Evolutionary conservation across 2,329 filamentous ascomycete species (phyloP), one percentile per base, ranked within the genome.

Genomic region (Dactylellina leptospora): DNA sequence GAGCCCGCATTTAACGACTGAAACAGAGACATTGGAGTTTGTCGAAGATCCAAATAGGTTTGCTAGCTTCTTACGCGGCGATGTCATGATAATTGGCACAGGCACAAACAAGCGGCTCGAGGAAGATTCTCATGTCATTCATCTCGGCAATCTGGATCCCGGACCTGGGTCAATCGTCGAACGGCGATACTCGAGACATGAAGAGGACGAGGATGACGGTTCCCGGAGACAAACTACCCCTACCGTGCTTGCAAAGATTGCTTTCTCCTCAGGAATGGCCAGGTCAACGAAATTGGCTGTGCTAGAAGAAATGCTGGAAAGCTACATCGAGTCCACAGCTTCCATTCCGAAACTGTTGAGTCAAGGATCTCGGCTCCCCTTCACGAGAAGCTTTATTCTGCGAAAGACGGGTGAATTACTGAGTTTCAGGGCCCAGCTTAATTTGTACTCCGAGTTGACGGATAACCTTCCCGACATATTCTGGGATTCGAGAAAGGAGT

Each of bases 391-490:
- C 59, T 93, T 96, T 79, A 93, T 97, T 78, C 84, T 97, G 23
- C 89, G 91, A 75, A 96, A 97, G 81, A 97, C 95, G 0, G 95
- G 95, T 71, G 92, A 97, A 80, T 84, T 99, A 4, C 85, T 97
- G 16, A 90, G 88, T 77, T 87, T 97, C 55, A 89, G 95, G 48
- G 93, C 93, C 0, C 92, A 96, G 77, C 84, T 99, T 51, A 99
- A 99, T 78, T 89, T 97, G 76, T 97, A 97, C 82, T 96, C 92
- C 0, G 95, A 97, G 80, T 86, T 99, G 30, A 97, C 95, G 0
- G 95, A 99, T 81, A 92, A 91, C 16, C 84, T 97, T 16, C 95
- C 95, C 0, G 95, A 99, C 80, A 87, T 97, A 47, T 97, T 99
- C 81, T 99, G 95, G 95, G 95, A 99, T 79, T 90, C 86, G 76